A percentile compares a stretch with the other conserved stretches of the same genome.
Evolutionary conservation across 352 stramenopile genomes (phyloP).

Genomic region (Pythium apleroticum): DNA sequence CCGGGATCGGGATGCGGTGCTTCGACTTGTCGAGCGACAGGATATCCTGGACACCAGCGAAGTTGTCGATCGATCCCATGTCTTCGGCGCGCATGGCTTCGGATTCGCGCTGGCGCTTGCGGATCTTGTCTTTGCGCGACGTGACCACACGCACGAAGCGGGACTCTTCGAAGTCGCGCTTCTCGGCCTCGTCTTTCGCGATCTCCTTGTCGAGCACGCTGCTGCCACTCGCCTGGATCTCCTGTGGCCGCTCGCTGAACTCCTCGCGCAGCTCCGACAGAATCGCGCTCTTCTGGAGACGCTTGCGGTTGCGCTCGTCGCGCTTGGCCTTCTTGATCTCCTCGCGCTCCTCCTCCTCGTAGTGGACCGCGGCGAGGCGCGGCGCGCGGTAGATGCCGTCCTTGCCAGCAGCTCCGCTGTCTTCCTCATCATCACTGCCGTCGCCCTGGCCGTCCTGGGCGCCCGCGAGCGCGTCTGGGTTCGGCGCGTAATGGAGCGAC

Average conservation of each 20-base stretch:
- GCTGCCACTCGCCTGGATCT: constrained; percentile 63
- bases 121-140: constrained; percentile 87
- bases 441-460: constrained; percentile 49
- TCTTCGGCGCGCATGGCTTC: constrained; percentile 71
- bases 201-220: constrained; percentile 77
- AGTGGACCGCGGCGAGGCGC: constrained; percentile 73
- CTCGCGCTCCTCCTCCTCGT: constrained; percentile 83
- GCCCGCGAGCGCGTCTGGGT: constrained; percentile 62
- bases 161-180: constrained; percentile 83
- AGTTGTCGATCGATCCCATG: constrained; percentile 87
- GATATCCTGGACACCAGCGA: constrained; percentile 78
- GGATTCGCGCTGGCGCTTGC: constrained; percentile 82
- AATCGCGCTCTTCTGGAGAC: constrained; percentile 83
- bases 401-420: constrained; percentile 30
- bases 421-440: constrained; percentile 41
- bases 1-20: constrained; percentile 55
- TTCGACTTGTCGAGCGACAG: constrained; percentile 73
- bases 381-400: constrained; percentile 78
- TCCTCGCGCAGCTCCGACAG: constrained; percentile 83
- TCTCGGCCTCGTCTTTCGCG: constrained; percentile 77
- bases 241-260: constrained; percentile 77
- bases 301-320: constrained; percentile 77
- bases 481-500: constrained; percentile 78
- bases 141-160: constrained; percentile 86
- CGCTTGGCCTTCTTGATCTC: constrained; percentile 80